phyloP scores from a whole-genome alignment of 495 filamentous ascomycete species.

The Paragyromitra xinjiangensis region DNA sequence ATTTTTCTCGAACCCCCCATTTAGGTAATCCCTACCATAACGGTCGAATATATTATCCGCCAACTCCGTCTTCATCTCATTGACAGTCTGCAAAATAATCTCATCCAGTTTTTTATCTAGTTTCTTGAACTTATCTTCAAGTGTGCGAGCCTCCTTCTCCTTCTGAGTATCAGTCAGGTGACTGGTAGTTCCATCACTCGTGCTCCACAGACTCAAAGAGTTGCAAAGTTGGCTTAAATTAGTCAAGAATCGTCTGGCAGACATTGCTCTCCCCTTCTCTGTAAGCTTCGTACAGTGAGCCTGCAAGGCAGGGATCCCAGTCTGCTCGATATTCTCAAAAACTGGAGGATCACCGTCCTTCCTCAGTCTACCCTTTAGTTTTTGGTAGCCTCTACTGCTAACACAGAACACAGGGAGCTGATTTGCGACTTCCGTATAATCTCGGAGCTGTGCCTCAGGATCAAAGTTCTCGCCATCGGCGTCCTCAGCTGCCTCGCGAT shows the following conservation, averaged over 20 bases:
- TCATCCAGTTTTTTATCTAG: constrained; percentile 62
- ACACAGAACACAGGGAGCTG: constrained; percentile 71
- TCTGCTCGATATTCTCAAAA: constrained; percentile 62
- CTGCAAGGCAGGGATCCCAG: constrained; percentile 67
- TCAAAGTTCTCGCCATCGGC: constrained; percentile 63
- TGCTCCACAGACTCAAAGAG: constrained; percentile 65
- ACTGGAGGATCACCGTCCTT: constrained; percentile 63
- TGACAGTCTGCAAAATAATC: constrained; percentile 58
- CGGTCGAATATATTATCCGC: constrained; percentile 46
- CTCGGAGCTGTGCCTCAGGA: constrained; percentile 61
- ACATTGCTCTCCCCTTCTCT: constrained; percentile 61
- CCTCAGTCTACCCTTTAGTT: constrained; percentile 65
- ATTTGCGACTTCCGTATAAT: constrained; percentile 66
- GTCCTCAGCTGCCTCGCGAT: constrained; percentile 63
- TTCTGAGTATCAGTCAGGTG: constrained; percentile 62
- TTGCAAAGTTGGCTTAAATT: constrained; percentile 64
- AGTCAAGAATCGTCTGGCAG: constrained; percentile 63
- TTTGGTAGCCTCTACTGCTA: constrained; percentile 68
- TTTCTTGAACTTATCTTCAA: constrained; percentile 58
- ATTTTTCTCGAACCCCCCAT: constrained; percentile 59
- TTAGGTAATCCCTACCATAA: constrained; percentile 43
- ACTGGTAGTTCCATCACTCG: constrained; percentile 60
- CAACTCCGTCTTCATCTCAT: constrained; percentile 46
- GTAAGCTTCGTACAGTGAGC: constrained; percentile 67
- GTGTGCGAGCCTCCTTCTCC: constrained; percentile 58